A percentile compares a stretch with the other conserved stretches of the same genome.
Conservation (phyloP, 2,329 filamentous ascomycete species). For the Capronia coronata region DNA sequence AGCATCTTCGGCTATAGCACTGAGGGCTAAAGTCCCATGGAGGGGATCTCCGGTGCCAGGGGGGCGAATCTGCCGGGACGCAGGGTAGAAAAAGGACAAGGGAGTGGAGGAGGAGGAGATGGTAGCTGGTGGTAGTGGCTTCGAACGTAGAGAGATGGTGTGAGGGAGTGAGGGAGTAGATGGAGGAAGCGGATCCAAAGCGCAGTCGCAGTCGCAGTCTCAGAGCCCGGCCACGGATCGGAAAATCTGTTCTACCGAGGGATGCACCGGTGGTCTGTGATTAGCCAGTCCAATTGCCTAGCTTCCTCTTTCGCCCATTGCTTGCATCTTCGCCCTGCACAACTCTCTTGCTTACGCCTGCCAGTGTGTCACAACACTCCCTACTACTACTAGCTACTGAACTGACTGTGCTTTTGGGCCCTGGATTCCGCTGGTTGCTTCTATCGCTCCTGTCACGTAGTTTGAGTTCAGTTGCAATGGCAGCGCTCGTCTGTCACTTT, state of each 20-base stretch:
- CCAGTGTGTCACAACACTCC: no score
- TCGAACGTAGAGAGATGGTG: background rate
- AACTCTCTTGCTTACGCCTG: no score
- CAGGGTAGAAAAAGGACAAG: background rate
- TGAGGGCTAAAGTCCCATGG: background rate
- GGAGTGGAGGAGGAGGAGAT: background rate
- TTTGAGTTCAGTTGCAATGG: no score
- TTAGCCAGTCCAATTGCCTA: constrained; percentile 14
- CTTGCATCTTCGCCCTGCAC: background rate
- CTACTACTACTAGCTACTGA: no score
- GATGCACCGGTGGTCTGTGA: constrained; percentile 4
- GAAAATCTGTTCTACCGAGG: constrained; percentile 23
- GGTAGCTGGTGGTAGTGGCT: background rate
- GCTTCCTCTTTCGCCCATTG: background rate
- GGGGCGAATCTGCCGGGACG: background rate
- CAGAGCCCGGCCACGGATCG: constrained; percentile 8
- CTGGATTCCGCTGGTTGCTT: no score
- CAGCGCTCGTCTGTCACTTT: no score
- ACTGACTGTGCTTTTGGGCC: no score
- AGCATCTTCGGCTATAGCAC: background rate
- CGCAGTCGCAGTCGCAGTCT: background rate
- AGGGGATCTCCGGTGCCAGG: background rate
- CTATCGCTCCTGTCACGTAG: background rate
- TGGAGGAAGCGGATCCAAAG: background rate
- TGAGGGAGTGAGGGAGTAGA: background rate